These are phyloP conservation scores for Flaveria ramosissima DNA, from an alignment of 129 eudicot species.

Conservation along the genomic window DNA sequence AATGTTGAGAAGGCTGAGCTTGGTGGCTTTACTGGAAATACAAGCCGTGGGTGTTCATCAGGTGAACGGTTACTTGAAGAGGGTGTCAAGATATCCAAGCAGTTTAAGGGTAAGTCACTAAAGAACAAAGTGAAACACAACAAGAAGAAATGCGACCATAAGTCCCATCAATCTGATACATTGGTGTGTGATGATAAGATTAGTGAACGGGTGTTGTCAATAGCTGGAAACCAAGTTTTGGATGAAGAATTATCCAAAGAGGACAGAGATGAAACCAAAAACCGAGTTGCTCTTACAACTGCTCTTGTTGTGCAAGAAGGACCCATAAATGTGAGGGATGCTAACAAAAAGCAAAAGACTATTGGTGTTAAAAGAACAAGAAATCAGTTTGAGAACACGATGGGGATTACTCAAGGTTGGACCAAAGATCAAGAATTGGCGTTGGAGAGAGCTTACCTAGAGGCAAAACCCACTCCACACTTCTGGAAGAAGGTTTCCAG, in stretches of 20 bases:
- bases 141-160: conserved; percentile 2
- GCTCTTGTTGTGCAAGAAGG: neutral
- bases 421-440: conserved; percentile 74
- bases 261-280: neutral
- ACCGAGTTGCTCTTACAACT: neutral
- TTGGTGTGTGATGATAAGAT: conserved; percentile 16
- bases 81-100: neutral
- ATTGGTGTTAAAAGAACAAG: conserved; percentile 62
- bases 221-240: conserved; percentile 15
- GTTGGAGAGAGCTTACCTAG: conserved; percentile 71
- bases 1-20: no score
- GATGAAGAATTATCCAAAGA: conserved; percentile 12
- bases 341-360: conserved; percentile 18
- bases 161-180: neutral
- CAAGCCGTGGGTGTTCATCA: conserved; percentile 7
- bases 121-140: conserved; percentile 11
- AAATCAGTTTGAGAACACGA: conserved; percentile 32
- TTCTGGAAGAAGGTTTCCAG: conserved; percentile 90
- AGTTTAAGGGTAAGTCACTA: neutral
- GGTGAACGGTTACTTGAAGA: conserved; percentile 14
- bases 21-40: neutral
- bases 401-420: conserved; percentile 53
- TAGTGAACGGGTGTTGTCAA: neutral
- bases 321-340: neutral
- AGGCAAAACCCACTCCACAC: conserved; percentile 79